These are phyloP conservation scores for Aspergillus floridensis DNA, from an alignment of 2,329 filamentous ascomycete genomes.

Conservation along the genomic window DNA sequence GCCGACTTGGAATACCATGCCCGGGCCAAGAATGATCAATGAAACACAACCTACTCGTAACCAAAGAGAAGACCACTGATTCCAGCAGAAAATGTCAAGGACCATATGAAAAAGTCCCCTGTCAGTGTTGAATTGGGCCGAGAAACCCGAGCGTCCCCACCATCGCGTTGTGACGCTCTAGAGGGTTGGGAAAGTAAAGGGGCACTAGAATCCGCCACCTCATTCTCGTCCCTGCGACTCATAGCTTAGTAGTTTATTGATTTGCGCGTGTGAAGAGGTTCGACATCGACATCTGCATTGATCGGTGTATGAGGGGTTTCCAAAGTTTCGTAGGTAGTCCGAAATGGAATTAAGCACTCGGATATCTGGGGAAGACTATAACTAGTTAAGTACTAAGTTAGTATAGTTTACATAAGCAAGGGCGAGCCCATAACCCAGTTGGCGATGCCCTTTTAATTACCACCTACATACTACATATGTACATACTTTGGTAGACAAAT, in stretches of 20 bases:
- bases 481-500: too few relatives aligned
- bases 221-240: conserved; percentile 23
- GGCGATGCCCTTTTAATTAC: too few relatives aligned
- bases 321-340: too few relatives aligned
- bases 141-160: conserved; percentile 13
- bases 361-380: too few relatives aligned
- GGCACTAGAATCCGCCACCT: conserved; percentile 24
- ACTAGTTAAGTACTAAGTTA: too few relatives aligned
- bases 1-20: background rate
- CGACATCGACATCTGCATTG: too few relatives aligned
- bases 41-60: conserved; percentile 50
- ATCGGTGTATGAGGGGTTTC: too few relatives aligned
- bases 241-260: conserved; percentile 18
- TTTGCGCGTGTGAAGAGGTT: too few relatives aligned
- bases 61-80: conserved; percentile 60
- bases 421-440: too few relatives aligned
- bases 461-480: too few relatives aligned
- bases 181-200: conserved; percentile 30
- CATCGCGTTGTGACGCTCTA: conserved; percentile 2
- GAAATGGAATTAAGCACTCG: too few relatives aligned
- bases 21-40: background rate
- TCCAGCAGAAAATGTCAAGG: conserved; percentile 56
- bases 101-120: conserved; percentile 52
- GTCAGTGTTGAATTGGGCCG: conserved; percentile 19
- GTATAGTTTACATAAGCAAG: too few relatives aligned